Evolutionary conservation across 2,329 filamentous ascomycete species (phyloP).

Genomic region (Celoporthe dispersa): DNA sequence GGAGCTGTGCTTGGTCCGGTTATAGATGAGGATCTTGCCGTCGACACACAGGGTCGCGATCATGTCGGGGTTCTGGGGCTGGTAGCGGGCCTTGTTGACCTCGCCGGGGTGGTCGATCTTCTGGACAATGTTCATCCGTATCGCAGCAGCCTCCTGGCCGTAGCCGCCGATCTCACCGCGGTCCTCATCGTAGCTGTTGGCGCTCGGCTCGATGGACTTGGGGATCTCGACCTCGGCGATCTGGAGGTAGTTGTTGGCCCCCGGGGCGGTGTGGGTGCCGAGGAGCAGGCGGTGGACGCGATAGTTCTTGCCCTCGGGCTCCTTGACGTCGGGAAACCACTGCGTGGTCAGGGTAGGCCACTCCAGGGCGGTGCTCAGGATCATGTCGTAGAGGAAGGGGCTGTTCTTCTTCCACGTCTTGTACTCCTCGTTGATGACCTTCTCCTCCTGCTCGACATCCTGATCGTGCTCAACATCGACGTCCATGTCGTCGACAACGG

Average conservation of each 20-base stretch:
- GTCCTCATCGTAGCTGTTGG: constrained; percentile 87
- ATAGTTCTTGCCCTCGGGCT: constrained; percentile 84
- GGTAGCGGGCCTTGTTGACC: constrained; percentile 97
- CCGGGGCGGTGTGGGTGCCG: constrained; percentile 90
- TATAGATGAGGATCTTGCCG: constrained; percentile 88
- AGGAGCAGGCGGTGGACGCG: constrained; percentile 87
- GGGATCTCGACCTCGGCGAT: constrained; percentile 94
- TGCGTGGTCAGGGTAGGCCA: constrained; percentile 98
- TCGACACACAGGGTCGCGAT: constrained; percentile 93
- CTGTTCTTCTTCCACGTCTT: constrained; percentile 99
- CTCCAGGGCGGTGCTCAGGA: constrained; percentile 89
- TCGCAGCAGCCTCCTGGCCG: constrained; percentile 73
- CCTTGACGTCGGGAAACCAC: constrained; percentile 96
- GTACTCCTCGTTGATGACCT: constrained; percentile 98
- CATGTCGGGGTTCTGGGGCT: constrained; percentile 95
- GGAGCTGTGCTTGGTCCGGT: constrained; percentile 90
- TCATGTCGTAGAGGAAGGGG: constrained; percentile 97
- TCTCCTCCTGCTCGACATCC: constrained; percentile 70
- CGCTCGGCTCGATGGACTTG: constrained; percentile 73
- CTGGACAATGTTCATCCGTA: constrained; percentile 92
- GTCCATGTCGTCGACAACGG: constrained; percentile 55
- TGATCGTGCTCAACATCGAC: constrained; percentile 65
- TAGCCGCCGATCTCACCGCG: constrained; percentile 93
- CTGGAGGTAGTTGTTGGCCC: constrained; percentile 87
- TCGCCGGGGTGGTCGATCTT: constrained; percentile 96